Evolutionary conservation across 371 early-diverging fungal species (phyloP).

Genomic region (Umbelopsis sp.): DNA sequence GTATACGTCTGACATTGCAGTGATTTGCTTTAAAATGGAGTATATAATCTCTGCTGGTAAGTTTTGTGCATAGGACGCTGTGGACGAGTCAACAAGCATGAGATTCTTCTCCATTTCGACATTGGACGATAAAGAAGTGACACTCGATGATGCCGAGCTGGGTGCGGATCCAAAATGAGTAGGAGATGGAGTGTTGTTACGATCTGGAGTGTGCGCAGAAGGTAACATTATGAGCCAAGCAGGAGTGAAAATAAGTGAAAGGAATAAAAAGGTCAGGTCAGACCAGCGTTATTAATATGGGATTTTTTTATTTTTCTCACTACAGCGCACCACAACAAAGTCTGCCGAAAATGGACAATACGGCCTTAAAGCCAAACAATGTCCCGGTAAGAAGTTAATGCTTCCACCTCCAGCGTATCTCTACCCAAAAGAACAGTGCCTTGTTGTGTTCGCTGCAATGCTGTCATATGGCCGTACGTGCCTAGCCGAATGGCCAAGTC

Average conservation of each 20-base stretch:
- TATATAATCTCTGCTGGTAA: constrained; percentile 52
- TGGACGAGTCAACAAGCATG: constrained; percentile 3
- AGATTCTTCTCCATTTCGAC: neutral
- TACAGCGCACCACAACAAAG: neutral
- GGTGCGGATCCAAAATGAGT: constrained; percentile 22
- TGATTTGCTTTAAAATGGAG: constrained; percentile 49
- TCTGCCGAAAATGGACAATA: neutral
- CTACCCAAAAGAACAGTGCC: constrained; percentile 27
- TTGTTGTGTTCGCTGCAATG: constrained; percentile 46
- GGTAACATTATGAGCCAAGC: constrained; percentile 14
- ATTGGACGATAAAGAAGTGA: constrained; percentile 19
- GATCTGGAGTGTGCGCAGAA: constrained; percentile 18
- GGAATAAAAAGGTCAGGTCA: constrained; percentile 4
- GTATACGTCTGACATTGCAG: constrained; percentile 40
- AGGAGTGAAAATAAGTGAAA: constrained; percentile 20
- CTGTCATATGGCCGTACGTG: constrained; percentile 50
- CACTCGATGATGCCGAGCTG: constrained; percentile 18
- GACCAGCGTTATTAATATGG: neutral
- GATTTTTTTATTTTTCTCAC: neutral
- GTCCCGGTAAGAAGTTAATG: neutral
- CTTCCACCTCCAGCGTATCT: constrained; percentile 20
- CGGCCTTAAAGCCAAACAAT: constrained; percentile 16
- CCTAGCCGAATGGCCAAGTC: constrained; percentile 45
- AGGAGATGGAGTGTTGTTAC: constrained; percentile 20
- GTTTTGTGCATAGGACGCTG: constrained; percentile 28